A percentile compares a stretch with the other conserved stretches of the same genome.
These are phyloP conservation scores for Cryoendolithus antarcticus DNA, from an alignment of 2,329 filamentous ascomycete genomes.

Conservation along the genomic window DNA sequence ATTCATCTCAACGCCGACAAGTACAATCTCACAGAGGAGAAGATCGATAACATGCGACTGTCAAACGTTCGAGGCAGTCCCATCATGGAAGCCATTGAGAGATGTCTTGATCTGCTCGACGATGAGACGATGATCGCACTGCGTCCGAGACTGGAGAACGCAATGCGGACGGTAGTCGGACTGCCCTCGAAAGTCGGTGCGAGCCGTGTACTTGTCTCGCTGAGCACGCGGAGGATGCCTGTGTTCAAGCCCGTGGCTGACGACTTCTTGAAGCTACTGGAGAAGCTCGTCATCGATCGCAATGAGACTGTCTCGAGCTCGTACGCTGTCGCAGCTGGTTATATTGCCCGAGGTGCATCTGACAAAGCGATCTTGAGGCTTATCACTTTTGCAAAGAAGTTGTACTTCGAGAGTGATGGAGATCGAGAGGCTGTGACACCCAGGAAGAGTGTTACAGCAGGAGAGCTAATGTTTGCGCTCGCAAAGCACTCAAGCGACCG, in stretches of 20 bases:
- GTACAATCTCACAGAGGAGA: slow-evolving; percentile 73
- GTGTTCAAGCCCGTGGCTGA: slow-evolving; percentile 66
- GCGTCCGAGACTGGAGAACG: slow-evolving; percentile 58
- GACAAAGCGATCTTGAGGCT: slow-evolving; percentile 46
- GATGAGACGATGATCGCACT: slow-evolving; percentile 63
- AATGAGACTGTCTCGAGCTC: slow-evolving; percentile 89
- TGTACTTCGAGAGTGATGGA: slow-evolving; percentile 76
- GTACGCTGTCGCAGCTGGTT: slow-evolving; percentile 78
- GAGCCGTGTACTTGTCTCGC: slow-evolving; percentile 67
- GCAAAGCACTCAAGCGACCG: slow-evolving; percentile 81
- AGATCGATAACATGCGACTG: slow-evolving; percentile 79
- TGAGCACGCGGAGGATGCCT: slow-evolving; percentile 67
- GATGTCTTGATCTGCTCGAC: slow-evolving; percentile 75
- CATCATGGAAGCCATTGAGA: slow-evolving; percentile 82
- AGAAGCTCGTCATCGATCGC: slow-evolving; percentile 73
- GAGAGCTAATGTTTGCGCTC: slow-evolving; percentile 70
- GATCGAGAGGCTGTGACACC: slow-evolving; percentile 35
- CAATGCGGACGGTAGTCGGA: slow-evolving; percentile 76
- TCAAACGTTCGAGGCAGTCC: slow-evolving; percentile 74
- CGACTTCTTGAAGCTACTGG: slow-evolving; percentile 62
- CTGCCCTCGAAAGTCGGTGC: slow-evolving; percentile 92
- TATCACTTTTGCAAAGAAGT: slow-evolving; percentile 44
- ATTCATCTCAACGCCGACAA: slow-evolving; percentile 77
- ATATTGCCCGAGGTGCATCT: slow-evolving; percentile 57
- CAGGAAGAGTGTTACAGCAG: slow-evolving; percentile 53